These are phyloP conservation scores for Phaeophleospora eucalypticola DNA, from an alignment of 2,329 filamentous ascomycete species.

Conservation along the genomic window DNA sequence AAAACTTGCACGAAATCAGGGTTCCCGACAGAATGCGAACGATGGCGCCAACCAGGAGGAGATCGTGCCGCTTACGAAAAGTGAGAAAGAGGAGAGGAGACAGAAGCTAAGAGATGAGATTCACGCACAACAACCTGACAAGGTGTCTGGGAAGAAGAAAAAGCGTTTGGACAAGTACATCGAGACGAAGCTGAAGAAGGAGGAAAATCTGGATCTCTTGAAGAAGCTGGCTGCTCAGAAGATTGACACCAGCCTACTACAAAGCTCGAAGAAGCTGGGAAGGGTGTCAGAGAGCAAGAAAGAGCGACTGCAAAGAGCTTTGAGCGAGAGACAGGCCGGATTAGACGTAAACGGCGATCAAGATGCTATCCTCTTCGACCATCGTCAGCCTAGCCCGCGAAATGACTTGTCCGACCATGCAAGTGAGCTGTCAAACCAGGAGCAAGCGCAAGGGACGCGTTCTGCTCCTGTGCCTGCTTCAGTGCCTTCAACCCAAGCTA, in stretches of 20 bases:
- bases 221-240: conserved; percentile 75
- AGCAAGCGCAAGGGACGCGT: no score
- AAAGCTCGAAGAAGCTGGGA: conserved; percentile 73
- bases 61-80: conserved; percentile 46
- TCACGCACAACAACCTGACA: conserved; percentile 49
- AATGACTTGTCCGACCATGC: neutral
- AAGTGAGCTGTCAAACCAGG: neutral
- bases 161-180: conserved; percentile 68
- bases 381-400: conserved; percentile 3
- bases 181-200: conserved; percentile 89
- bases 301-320: conserved; percentile 60
- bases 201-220: conserved; percentile 80
- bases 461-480: no score
- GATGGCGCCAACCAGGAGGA: conserved; percentile 53
- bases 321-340: conserved; percentile 63
- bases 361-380: conserved; percentile 53
- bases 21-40: conserved; percentile 41
- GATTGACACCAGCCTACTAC: conserved; percentile 75
- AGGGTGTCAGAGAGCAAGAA: conserved; percentile 67
- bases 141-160: conserved; percentile 60
- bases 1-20: conserved; percentile 59
- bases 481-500: neutral
- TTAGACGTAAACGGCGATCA: conserved; percentile 51
- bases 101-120: conserved; percentile 52
- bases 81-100: conserved; percentile 52